Evolutionary conservation across 495 filamentous ascomycete genomes (phyloP), one percentile per base, ranked within the genome.

Genomic region (Penicillium canariense): DNA sequence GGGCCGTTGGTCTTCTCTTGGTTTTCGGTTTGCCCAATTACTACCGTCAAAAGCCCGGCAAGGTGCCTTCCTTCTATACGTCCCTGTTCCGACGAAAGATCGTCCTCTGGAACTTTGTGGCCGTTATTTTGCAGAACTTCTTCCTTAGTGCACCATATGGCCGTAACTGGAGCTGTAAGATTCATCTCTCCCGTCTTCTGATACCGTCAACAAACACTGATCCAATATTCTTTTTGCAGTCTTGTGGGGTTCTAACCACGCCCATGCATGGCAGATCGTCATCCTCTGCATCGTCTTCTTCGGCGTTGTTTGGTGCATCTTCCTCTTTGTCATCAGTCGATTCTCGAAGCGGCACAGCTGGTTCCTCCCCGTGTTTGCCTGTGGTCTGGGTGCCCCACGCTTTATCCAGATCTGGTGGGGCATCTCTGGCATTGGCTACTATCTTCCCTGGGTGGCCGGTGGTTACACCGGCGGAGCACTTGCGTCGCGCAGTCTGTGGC

Each of bases 21-120:
- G 61, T 68, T 42, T 68, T 76, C 36, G 76, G 76, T 28, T 62
- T 78, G 28, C 76, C 76, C 15, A 74, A 75, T 44, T 78, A 77
- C 54, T 78, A 78, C 56, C 75, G 81, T 48, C 84, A 86, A 57
- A 71, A 77, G 8, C 87, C 87, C 1, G 87, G 86, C 56, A 80
- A 80, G 35, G 81, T 90, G 0, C 87, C 87, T 0, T 77, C 75
- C 1, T 78, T 78, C 70, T 78, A 78, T 56, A 62, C 68, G 55
- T 76, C 75, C 3, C 61, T 78, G 9, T 71, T 71, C 55, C 62
- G 74, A 0, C 61, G 74, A 47, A 77, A 77, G 62, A 77, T 77
- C 18, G 66, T 78, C 15, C 61, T 74, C 0, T 78, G 76, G 76
- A 76, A 76, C 57, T 78, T 77, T 42, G 63, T 74, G 26, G 70